These are phyloP conservation scores for Clavispora carvajalis DNA, from an alignment of 805 yeast genomes.

Conservation along the genomic window DNA sequence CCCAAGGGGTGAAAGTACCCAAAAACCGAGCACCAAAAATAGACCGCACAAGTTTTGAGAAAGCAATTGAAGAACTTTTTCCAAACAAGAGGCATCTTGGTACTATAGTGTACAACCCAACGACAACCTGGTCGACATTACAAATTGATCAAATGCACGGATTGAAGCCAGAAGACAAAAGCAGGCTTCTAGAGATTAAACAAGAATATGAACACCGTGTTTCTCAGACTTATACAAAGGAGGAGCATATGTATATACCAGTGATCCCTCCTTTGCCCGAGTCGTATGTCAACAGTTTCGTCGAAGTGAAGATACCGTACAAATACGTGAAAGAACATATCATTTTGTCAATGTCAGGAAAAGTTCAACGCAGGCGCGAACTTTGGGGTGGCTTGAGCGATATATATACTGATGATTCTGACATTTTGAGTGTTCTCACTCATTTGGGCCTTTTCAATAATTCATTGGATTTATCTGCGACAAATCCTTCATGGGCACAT, in stretches of 20 bases:
- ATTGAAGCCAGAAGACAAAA: conserved; percentile 23
- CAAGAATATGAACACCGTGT: conserved; percentile 10
- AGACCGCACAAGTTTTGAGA: conserved; percentile 2
- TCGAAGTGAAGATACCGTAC: conserved; percentile 55
- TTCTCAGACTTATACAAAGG: conserved; percentile 7
- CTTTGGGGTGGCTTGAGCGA: conserved; percentile 83
- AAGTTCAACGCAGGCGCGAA: conserved; percentile 28
- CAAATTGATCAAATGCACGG: conserved; percentile 22
- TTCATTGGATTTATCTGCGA: conserved; percentile 23
- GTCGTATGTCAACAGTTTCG: conserved; percentile 39
- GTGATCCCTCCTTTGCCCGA: conserved; percentile 33
- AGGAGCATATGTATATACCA: conserved; percentile 30
- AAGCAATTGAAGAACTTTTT: conserved; percentile 21
- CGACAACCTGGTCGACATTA: conserved; percentile 44
- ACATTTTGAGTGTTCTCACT: conserved; percentile 64
- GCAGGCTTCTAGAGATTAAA: conserved; percentile 20
- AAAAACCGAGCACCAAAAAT: neutral
- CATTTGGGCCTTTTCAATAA: conserved; percentile 66
- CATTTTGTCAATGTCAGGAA: conserved; percentile 40
- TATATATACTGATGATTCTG: conserved; percentile 91
- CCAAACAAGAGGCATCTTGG: conserved; percentile 27
- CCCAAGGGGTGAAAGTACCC: neutral
- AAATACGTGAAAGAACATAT: conserved; percentile 33
- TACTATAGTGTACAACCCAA: conserved; percentile 46
- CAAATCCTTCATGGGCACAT: conserved; percentile 28